Evolutionary conservation across 108 stramenopile species (phyloP).

Genomic region (Cyclotella sp.): DNA sequence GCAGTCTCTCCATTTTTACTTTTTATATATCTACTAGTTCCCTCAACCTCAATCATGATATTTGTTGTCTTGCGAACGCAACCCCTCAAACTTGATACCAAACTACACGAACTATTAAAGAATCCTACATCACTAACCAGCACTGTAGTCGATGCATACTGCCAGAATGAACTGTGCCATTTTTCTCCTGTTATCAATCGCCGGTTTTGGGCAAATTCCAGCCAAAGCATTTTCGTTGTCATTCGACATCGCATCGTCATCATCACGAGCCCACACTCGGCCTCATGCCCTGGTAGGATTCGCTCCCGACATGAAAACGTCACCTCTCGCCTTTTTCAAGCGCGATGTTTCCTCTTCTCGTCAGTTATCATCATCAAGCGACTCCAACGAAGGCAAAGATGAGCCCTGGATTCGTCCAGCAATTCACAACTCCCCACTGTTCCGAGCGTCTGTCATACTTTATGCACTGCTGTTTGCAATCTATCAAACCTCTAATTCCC

Average conservation of each 20-base stretch:
- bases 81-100: no score
- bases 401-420: constrained; percentile 50
- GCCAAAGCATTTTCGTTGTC: not conserved
- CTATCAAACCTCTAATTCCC: constrained; percentile 32
- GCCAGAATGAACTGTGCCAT: not conserved
- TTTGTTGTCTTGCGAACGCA: no score
- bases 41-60: no score
- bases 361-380: not conserved
- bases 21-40: no score
- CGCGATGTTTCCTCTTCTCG: not conserved
- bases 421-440: constrained; percentile 43
- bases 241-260: not conserved
- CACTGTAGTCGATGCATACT: not conserved
- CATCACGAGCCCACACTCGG: not conserved
- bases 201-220: not conserved
- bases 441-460: constrained; percentile 37
- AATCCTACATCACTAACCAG: not conserved
- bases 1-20: no score
- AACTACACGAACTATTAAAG: no score
- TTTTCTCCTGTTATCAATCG: not conserved
- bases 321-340: not conserved
- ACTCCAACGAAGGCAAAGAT: constrained; percentile 14
- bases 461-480: constrained; percentile 46
- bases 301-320: not conserved
- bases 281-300: not conserved